phyloP scores from a whole-genome alignment of 306 rosid genomes.

The Castanopsis chinensis region DNA sequence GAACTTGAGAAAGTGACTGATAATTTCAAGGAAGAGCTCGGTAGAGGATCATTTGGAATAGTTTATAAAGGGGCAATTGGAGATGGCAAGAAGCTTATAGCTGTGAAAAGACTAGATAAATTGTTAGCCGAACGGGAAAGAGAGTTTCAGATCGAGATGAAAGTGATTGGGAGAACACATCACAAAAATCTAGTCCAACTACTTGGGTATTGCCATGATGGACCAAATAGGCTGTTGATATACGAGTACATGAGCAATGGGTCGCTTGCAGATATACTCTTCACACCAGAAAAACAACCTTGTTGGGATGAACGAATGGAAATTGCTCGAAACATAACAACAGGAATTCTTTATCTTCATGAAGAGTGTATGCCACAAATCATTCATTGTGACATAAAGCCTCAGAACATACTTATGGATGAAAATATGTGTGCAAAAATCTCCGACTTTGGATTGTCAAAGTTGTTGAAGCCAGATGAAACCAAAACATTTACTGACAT shows the following conservation, averaged over 20 bases:
- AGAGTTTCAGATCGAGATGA: no score
- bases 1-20: not conserved
- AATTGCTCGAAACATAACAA: not conserved
- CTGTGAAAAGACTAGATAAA: constrained; percentile 19
- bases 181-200: constrained; percentile 25
- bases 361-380: no score
- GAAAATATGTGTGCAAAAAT: constrained; percentile 17
- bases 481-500: not conserved
- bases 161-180: no score
- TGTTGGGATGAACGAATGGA: constrained; percentile 21
- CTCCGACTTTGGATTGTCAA: constrained; percentile 26
- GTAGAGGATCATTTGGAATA: constrained; percentile 27
- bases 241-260: constrained; percentile 33
- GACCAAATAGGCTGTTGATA: constrained; percentile 23
- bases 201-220: constrained; percentile 22
- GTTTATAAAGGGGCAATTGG: constrained; percentile 21
- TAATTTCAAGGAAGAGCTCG: constrained; percentile 28
- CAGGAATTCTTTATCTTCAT: no score
- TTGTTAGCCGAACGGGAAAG: constrained; percentile 4
- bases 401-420: constrained; percentile 26
- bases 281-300: not conserved
- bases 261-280: constrained; percentile 29
- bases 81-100: constrained; percentile 1
- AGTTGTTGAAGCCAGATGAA: constrained; percentile 27
- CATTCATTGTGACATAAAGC: no score